Percentiles rank a stretch among this genome's conserved stretches.
Evolutionary conservation across 78 protist species (phyloP).

Genomic region (Dictyostelium intermedium): DNA sequence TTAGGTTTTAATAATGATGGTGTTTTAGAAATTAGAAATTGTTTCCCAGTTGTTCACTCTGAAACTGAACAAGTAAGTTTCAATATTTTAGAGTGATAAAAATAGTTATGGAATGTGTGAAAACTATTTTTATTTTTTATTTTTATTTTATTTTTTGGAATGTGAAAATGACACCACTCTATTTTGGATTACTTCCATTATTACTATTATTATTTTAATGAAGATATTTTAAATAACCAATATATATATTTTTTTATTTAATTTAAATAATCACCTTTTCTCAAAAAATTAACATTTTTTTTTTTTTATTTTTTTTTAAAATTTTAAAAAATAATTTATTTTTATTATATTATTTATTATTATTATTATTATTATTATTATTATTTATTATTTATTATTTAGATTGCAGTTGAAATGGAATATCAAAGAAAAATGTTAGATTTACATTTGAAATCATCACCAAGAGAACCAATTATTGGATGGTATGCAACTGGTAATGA

Average conservation of each 20-base stretch:
- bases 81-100: not conserved
- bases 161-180: too few species aligned
- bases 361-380: too few species aligned
- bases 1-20: slow-evolving; percentile 82
- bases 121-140: too few species aligned
- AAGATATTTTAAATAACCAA: too few species aligned
- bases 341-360: too few species aligned
- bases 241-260: too few species aligned
- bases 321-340: too few species aligned
- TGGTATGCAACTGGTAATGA: slow-evolving; percentile 87
- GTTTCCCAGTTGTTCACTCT: slow-evolving; percentile 84
- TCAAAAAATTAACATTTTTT: not conserved
- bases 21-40: slow-evolving; percentile 82
- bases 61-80: slow-evolving; percentile 81
- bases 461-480: slow-evolving; percentile 85
- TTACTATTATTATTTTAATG: too few species aligned
- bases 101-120: not conserved
- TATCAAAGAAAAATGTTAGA: slow-evolving; percentile 87
- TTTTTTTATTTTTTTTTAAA: not conserved
- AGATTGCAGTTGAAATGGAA: slow-evolving; percentile 85
- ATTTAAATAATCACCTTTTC: not conserved
- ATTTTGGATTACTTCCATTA: not conserved
- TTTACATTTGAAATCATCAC: slow-evolving; percentile 74
- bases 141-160: too few species aligned
- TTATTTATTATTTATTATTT: not conserved